These are phyloP conservation scores for Leccinum uliginosum DNA, from an alignment of 768 basidiomycete species.

Conservation along the genomic window DNA sequence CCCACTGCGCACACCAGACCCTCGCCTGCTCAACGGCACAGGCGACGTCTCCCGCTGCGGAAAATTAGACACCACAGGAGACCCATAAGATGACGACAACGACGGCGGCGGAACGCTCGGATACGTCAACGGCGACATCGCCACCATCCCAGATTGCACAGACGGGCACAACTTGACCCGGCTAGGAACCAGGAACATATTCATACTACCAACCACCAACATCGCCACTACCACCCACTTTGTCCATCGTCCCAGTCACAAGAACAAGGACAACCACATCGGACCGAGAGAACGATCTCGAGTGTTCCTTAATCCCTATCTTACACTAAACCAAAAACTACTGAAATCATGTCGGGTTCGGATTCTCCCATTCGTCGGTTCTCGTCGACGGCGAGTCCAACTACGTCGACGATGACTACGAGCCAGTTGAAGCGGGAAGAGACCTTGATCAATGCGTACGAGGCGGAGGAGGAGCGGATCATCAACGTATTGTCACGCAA, in stretches of 20 bases:
- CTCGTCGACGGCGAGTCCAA: not conserved
- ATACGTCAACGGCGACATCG: slow-evolving; percentile 52
- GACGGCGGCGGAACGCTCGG: slow-evolving; percentile 83
- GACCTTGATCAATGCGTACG: slow-evolving; percentile 82
- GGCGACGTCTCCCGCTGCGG: slow-evolving; percentile 48
- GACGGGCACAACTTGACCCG: not conserved
- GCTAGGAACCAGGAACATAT: not conserved
- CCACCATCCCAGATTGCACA: slow-evolving; percentile 5
- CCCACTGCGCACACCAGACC: slow-evolving; percentile 36
- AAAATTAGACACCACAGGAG: slow-evolving; percentile 49
- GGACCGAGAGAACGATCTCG: not conserved
- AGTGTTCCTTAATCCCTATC: not conserved
- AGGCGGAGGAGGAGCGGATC: slow-evolving; percentile 87
- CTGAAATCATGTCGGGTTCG: not conserved
- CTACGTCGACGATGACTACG: slow-evolving; percentile 28
- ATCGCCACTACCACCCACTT: not conserved
- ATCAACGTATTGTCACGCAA: slow-evolving; percentile 80
- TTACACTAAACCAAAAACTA: not conserved
- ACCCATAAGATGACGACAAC: slow-evolving; percentile 73
- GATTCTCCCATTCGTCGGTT: not conserved
- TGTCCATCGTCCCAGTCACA: not conserved
- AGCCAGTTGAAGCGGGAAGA: slow-evolving; percentile 52
- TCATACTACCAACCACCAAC: not conserved
- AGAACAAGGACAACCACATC: not conserved
- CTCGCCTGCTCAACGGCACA: slow-evolving; percentile 47